phyloP scores from a whole-genome alignment of 176 grass and related monocot species.

The Canna indica region DNA sequence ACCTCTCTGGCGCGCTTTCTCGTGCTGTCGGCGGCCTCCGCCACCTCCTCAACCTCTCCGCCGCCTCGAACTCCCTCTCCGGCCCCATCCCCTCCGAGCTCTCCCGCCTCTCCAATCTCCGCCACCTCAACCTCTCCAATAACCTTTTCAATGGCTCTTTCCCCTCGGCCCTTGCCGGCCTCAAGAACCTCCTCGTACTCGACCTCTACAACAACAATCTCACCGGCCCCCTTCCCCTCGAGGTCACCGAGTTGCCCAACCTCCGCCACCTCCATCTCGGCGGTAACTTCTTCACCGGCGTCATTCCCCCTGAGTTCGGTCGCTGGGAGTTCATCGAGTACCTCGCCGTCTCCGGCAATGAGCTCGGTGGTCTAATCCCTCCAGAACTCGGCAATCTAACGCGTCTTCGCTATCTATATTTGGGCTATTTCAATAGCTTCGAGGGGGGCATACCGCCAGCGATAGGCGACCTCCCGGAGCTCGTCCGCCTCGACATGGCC shows the following conservation, averaged over 20 bases:
- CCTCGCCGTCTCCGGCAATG: constrained; percentile 69
- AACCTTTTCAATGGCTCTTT: constrained; percentile 63
- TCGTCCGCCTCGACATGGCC: constrained; percentile 43
- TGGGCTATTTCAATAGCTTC: constrained; percentile 68
- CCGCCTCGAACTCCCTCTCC: constrained; percentile 39
- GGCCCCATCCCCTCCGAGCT: constrained; percentile 49
- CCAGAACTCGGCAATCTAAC: constrained; percentile 54
- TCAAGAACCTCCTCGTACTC: constrained; percentile 14
- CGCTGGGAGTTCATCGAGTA: constrained; percentile 31
- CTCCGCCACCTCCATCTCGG: constrained; percentile 64
- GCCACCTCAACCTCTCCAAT: constrained; percentile 79
- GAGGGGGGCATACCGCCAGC: constrained; percentile 42
- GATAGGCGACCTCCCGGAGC: constrained; percentile 46
- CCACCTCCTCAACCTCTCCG: constrained; percentile 37
- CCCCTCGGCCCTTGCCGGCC: constrained; percentile 17
- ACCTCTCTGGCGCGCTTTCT: constrained; percentile 60
- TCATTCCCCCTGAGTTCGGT: constrained; percentile 56
- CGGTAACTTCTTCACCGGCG: constrained; percentile 57
- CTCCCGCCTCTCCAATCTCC: constrained; percentile 40
- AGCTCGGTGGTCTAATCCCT: constrained; percentile 50
- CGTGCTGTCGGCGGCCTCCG: constrained; percentile 32
- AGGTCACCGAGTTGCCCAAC: constrained; percentile 39
- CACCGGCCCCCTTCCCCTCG: constrained; percentile 33
- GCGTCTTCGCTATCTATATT: constrained; percentile 49
- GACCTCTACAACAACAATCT: constrained; percentile 14